A percentile compares a stretch with the other conserved stretches of the same genome.
Conservation (phyloP, 768 basidiomycete genomes). For the Candolleomyces eurysporus region DNA sequence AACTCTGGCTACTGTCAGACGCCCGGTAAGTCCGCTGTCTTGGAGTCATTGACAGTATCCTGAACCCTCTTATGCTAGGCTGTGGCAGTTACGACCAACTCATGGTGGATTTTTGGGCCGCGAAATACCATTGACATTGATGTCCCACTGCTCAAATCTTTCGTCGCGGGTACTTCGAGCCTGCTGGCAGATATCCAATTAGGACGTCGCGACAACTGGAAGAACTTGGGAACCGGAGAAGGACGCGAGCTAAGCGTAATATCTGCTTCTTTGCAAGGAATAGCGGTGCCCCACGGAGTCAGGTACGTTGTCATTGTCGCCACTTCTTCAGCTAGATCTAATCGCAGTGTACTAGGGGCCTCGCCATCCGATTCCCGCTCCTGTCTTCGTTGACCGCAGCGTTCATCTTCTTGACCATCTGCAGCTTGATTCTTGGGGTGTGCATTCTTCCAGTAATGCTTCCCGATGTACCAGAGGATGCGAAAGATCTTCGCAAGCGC, state of each 20-base stretch:
- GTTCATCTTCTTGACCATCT: conserved; percentile 44
- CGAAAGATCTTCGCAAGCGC: too few species aligned
- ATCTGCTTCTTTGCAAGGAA: conserved; percentile 59
- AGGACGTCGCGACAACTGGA: conserved; percentile 76
- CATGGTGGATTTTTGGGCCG: conserved; percentile 36
- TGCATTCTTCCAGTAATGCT: conserved; percentile 47
- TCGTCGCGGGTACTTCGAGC: conserved; percentile 44
- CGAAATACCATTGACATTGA: conserved; percentile 45
- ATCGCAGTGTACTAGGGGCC: conserved; percentile 43
- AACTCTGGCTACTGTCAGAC: conserved; percentile 58
- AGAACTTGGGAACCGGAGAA: conserved; percentile 60
- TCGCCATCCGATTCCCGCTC: conserved; percentile 69
- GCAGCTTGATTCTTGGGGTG: conserved; percentile 42
- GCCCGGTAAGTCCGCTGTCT: conserved; percentile 51
- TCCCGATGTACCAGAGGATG: neutral
- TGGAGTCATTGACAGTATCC: conserved; percentile 7
- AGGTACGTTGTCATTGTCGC: conserved; percentile 42
- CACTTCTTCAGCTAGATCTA: neutral
- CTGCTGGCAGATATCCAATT: conserved; percentile 65
- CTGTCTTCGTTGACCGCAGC: conserved; percentile 48
- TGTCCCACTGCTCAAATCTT: conserved; percentile 58
- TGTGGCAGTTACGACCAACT: conserved; percentile 48
- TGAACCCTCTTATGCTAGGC: conserved; percentile 40
- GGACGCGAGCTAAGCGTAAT: conserved; percentile 72
- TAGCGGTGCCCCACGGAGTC: conserved; percentile 64